phyloP scores from a whole-genome alignment of 495 filamentous ascomycete genomes.

The Neurospora sp. region DNA sequence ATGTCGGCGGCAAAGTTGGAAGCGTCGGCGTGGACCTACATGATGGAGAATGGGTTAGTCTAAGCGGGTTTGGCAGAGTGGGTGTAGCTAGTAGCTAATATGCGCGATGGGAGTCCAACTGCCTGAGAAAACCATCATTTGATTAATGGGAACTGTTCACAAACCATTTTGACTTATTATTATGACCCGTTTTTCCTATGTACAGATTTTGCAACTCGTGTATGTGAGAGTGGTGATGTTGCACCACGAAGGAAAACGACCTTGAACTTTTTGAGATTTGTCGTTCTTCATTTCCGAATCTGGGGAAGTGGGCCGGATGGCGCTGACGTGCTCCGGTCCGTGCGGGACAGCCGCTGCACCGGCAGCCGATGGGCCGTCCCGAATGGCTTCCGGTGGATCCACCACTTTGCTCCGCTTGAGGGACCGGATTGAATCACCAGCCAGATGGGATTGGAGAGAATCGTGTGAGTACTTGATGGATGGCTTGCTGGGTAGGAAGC shows the following conservation, averaged over 20 bases:
- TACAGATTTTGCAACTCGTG: neutral
- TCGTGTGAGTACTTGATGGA: neutral
- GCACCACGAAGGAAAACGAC: neutral
- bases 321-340: neutral
- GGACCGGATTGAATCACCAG: neutral
- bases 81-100: neutral
- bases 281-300: neutral
- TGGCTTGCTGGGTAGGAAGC: neutral
- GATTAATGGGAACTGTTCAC: neutral
- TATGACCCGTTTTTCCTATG: neutral
- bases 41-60: neutral
- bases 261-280: neutral
- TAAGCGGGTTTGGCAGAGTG: neutral
- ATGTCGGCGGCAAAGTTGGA: slow-evolving; percentile 58
- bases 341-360: neutral
- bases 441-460: neutral
- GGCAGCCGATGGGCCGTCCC: neutral
- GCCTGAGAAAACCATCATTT: neutral
- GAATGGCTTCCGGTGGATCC: neutral
- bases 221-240: neutral
- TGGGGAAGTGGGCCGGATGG: neutral
- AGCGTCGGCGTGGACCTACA: slow-evolving; percentile 77
- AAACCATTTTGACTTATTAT: neutral
- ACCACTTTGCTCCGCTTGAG: neutral
- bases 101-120: neutral